phyloP scores from a whole-genome alignment of 108 stramenopile species.

The Nitzschia inconspicua region DNA sequence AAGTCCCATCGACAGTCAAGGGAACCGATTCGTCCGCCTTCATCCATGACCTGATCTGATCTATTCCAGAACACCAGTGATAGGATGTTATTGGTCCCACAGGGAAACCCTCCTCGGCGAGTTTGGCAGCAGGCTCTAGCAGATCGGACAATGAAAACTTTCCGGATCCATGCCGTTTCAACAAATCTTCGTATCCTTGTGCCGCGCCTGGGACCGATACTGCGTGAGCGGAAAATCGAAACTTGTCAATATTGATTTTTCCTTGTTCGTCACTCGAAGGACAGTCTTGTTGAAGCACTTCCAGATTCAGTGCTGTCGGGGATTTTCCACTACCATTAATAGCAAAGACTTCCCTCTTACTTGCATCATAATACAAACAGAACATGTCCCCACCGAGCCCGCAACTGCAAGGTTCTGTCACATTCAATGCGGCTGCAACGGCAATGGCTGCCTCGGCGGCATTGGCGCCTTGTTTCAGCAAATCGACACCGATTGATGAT shows the following conservation, averaged over 20 bases:
- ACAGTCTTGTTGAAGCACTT: constrained; percentile 34
- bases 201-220: constrained; percentile 97
- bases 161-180: constrained; percentile 63
- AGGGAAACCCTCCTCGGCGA: constrained; percentile 93
- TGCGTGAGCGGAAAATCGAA: constrained; percentile 58
- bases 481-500: constrained; percentile 59
- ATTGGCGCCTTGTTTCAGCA: constrained; percentile 65
- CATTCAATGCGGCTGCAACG: constrained; percentile 71
- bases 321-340: constrained; percentile 88
- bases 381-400: constrained; percentile 83
- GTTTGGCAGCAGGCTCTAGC: constrained; percentile 85
- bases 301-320: constrained; percentile 63
- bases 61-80: constrained; percentile 72
- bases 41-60: constrained; percentile 62
- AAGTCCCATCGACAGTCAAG: constrained; percentile 53
- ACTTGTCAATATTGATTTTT: constrained; percentile 8
- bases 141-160: constrained; percentile 71
- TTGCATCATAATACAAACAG: constrained; percentile 86
- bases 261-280: neutral
- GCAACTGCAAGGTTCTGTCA: constrained; percentile 69
- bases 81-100: constrained; percentile 82
- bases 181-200: constrained; percentile 86
- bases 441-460: constrained; percentile 81
- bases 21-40: constrained; percentile 47
- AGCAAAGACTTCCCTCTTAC: constrained; percentile 50